Evolutionary conservation across 768 basidiomycete genomes (phyloP), one percentile per base, ranked within the genome.

Genomic region (Saitozyma podzolica): DNA sequence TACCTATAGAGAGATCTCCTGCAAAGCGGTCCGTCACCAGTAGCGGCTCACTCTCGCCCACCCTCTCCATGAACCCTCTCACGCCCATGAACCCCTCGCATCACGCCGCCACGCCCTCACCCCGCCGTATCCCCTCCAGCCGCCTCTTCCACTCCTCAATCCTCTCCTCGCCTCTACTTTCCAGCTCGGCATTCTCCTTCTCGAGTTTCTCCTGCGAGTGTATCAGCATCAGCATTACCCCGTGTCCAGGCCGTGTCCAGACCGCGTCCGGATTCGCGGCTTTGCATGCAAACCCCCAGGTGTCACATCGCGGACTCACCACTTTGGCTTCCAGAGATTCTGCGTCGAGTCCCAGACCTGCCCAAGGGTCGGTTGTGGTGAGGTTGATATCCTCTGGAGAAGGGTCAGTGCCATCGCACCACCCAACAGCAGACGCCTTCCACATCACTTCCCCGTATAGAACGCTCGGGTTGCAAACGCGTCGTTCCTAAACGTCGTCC

Each of bases 301-400:
- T 5, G 29, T 29, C 29, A 29, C 29, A 5, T 29, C 29, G 29
- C 29, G 50, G 5, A 66, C 72, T 63, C 45, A 75, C 74, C 58
- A 75, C 72, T 62, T 71, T 73, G n/a, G 68, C 64, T 52, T 75
- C 74, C 19, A 75, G 56, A 0, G 64, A 68, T 53, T 73, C 74
- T 2, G 61, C 64, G 47, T 67, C 67, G 56, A 65, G 64, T 13
- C 74, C 74, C 40, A 75, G 49, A 16, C 69, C 72, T 43, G 57
- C 56, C 74, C 74, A 75, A 17, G 74, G 66, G 50, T 75, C 74
- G 55, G 63, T 59, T 39, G 42, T 49, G 14, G 54, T 56, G 10
- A 56, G 37, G 42, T 60, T 58, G 45, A 75, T 75, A 47, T 73
- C 60, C 55, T 75, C 74, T 75, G 58, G 19, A 50, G 9, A 29